These are phyloP conservation scores for Phialocephala sp. DNA, from an alignment of 2,329 filamentous ascomycete species.

Conservation along the genomic window DNA sequence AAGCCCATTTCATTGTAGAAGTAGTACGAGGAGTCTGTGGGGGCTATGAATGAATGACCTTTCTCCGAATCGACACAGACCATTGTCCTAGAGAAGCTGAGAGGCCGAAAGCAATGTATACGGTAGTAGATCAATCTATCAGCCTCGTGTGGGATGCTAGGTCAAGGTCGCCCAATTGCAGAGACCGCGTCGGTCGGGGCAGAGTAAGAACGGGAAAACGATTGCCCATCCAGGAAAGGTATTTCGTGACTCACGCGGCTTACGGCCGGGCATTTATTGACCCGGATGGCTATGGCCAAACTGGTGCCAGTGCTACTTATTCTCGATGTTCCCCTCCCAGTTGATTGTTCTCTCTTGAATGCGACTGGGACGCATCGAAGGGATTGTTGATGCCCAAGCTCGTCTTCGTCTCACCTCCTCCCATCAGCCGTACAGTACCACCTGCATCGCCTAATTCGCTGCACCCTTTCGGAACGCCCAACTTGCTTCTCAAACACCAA, in stretches of 20 bases:
- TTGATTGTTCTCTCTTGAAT: neutral
- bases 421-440: neutral
- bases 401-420: neutral
- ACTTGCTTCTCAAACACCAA: neutral
- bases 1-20: too few relatives aligned
- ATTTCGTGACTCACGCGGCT: neutral
- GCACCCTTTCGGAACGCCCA: neutral
- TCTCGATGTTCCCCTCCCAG: neutral
- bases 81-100: neutral
- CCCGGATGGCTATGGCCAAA: too few relatives aligned
- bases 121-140: neutral
- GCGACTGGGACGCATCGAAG: neutral
- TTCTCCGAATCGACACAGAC: too few relatives aligned
- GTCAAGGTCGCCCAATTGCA: neutral
- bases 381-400: neutral
- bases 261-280: neutral
- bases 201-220: conserved; percentile 5
- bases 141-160: neutral
- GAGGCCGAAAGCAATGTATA: neutral
- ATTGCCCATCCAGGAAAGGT: conserved; percentile 1
- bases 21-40: too few relatives aligned
- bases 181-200: neutral
- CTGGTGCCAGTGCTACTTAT: neutral
- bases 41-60: too few relatives aligned
- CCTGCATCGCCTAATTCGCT: neutral